Evolutionary conservation across 2,329 filamentous ascomycete species (phyloP).

Genomic region (Pseudogymnoascus sp.): DNA sequence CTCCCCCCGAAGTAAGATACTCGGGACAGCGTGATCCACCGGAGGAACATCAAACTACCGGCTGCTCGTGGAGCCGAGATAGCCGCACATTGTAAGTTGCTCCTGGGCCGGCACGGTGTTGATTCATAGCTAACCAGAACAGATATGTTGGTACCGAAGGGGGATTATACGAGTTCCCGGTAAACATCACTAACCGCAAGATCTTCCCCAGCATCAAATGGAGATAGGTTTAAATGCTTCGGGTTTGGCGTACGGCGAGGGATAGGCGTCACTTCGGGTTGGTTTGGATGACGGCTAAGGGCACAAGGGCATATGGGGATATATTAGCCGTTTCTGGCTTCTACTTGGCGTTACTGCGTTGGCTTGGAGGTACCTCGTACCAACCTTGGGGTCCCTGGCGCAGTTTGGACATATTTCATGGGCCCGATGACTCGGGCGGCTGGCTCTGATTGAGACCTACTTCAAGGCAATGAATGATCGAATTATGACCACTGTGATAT

Average conservation of each 20-base stretch:
- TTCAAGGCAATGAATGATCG: not conserved
- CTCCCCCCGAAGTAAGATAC: slow-evolving; percentile 2
- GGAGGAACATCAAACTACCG: slow-evolving; percentile 40
- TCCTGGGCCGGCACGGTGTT: not conserved
- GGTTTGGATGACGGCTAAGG: not conserved
- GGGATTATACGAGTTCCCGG: slow-evolving; percentile 65
- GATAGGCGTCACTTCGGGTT: not conserved
- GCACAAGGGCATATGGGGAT: not conserved
- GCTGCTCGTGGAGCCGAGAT: slow-evolving; percentile 54
- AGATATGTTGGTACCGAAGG: slow-evolving; percentile 60
- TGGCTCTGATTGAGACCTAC: not conserved
- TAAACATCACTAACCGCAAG: slow-evolving; percentile 56
- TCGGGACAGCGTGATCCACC: slow-evolving; percentile 23
- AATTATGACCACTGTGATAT: not conserved
- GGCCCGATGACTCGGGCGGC: not conserved
- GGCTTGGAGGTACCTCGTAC: not conserved
- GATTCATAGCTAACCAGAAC: slow-evolving; percentile 6
- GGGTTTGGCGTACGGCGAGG: not conserved
- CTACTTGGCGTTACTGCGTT: slow-evolving; percentile 2
- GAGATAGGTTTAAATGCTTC: slow-evolving; percentile 33
- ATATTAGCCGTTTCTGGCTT: not conserved
- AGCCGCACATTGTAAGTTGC: slow-evolving; percentile 48
- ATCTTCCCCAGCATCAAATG: slow-evolving; percentile 46
- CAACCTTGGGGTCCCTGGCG: not conserved
- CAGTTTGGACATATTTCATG: not conserved